phyloP scores from a whole-genome alignment of 2,329 filamentous ascomycete species.

The Thermothelomyces thermophilus region DNA sequence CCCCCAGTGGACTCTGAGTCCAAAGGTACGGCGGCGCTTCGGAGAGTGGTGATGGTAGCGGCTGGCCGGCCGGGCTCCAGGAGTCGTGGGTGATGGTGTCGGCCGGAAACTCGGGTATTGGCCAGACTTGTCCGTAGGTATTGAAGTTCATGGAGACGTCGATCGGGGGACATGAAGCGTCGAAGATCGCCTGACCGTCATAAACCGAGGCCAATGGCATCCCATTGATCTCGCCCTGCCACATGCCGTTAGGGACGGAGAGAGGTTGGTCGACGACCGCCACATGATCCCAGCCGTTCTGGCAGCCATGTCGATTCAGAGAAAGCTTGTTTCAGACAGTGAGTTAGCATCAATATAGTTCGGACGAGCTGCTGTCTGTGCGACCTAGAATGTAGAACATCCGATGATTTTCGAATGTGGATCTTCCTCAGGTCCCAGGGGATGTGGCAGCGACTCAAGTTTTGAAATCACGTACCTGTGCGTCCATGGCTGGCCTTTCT shows the following conservation, averaged over 20 bases:
- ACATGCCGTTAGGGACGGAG: not conserved
- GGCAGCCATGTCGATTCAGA: not conserved
- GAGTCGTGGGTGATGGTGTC: not conserved
- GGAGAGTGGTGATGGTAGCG: conserved; percentile 12
- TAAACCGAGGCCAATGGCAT: not conserved
- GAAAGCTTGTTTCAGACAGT: not conserved
- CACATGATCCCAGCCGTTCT: not conserved
- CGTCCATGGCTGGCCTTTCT: not conserved
- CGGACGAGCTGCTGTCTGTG: not conserved
- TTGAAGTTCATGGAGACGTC: not conserved
- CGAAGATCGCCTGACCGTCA: not conserved
- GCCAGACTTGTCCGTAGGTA: not conserved
- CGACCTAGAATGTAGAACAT: not conserved
- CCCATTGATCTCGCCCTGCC: not conserved
- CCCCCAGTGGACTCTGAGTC: not conserved
- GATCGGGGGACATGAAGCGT: not conserved
- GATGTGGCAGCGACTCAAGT: not conserved
- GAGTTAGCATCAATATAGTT: not conserved
- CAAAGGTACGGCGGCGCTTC: conserved; percentile 6
- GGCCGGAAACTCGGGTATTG: not conserved
- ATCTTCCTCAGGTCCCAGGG: not conserved
- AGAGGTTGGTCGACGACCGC: not conserved
- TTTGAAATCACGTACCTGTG: conserved; percentile 4
- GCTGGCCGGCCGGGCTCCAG: conserved; percentile 10
- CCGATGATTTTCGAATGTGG: not conserved